Conservation (phyloP, 495 filamentous ascomycete genomes). For the Aspergillus cristatus region DNA sequence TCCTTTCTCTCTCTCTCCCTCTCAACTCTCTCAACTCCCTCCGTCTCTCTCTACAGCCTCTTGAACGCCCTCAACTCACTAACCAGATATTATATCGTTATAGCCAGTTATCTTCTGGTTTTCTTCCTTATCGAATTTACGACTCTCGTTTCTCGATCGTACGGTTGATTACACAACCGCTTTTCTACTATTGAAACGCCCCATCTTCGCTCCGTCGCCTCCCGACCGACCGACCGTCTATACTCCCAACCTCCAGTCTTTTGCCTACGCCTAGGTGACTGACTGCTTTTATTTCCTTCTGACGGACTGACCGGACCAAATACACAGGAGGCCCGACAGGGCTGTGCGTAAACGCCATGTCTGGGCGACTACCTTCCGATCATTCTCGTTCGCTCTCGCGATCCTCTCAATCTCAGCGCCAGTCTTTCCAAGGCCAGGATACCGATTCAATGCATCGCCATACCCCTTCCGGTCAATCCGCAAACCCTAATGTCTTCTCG, state of each 20-base stretch:
- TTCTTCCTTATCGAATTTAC: no score
- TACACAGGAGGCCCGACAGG: slow-evolving; percentile 33
- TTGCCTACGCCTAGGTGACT: slow-evolving; percentile 10
- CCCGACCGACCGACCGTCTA: slow-evolving; percentile 3
- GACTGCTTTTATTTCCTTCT: slow-evolving; percentile 6
- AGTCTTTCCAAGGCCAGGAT: slow-evolving; percentile 16
- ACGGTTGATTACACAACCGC: no score
- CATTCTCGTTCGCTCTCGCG: slow-evolving; percentile 33
- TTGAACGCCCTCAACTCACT: no score
- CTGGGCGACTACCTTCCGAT: slow-evolving; percentile 34
- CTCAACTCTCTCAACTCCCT: slow-evolving; percentile 4
- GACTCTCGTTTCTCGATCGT: no score
- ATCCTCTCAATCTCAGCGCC: slow-evolving; percentile 25
- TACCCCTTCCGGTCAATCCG: slow-evolving; percentile 26
- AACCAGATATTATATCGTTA: no score
- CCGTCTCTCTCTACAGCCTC: slow-evolving; percentile 1
- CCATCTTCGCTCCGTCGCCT: no score
- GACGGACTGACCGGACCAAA: slow-evolving; percentile 20
- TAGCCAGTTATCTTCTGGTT: no score
- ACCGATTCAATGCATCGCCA: slow-evolving; percentile 26
- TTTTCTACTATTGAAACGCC: no score
- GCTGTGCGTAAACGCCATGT: slow-evolving; percentile 36
- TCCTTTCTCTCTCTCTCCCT: slow-evolving; percentile 1
- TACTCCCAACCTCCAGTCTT: slow-evolving; percentile 5
- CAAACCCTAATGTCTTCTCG: slow-evolving; percentile 44